Percentiles rank a stretch among this genome's conserved stretches.
Conservation (phyloP, 345 rosid genomes). For the Eucalyptus guilfoylei region DNA sequence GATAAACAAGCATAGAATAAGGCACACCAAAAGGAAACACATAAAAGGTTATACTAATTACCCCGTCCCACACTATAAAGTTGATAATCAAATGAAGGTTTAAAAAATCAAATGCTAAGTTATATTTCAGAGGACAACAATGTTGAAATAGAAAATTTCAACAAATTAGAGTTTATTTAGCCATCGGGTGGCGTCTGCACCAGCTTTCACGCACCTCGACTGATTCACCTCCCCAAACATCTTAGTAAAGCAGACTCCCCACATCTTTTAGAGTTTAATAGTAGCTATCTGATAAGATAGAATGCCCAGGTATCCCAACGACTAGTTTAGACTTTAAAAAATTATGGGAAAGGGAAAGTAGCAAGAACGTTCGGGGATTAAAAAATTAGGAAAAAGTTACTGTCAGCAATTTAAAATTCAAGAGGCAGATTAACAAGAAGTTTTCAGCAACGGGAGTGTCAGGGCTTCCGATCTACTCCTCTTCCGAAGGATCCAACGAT, state of each 20-base stretch:
- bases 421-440: background rate
- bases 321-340: background rate
- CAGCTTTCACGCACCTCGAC: background rate
- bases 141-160: background rate
- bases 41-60: background rate
- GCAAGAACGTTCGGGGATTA: background rate
- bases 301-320: background rate
- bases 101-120: background rate
- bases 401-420: background rate
- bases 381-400: background rate
- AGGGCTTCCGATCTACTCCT: background rate
- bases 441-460: background rate
- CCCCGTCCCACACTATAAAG: background rate
- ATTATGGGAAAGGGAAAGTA: background rate
- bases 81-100: background rate
- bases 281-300: background rate
- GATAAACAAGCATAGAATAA: background rate
- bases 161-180: background rate
- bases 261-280: background rate
- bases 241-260: background rate
- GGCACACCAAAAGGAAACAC: background rate
- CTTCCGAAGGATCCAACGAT: background rate
- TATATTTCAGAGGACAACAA: background rate
- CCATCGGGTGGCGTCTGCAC: background rate
- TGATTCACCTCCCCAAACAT: background rate